These are phyloP conservation scores for Boehmeria nivea DNA, from an alignment of 306 rosid genomes.

Conservation along the genomic window DNA sequence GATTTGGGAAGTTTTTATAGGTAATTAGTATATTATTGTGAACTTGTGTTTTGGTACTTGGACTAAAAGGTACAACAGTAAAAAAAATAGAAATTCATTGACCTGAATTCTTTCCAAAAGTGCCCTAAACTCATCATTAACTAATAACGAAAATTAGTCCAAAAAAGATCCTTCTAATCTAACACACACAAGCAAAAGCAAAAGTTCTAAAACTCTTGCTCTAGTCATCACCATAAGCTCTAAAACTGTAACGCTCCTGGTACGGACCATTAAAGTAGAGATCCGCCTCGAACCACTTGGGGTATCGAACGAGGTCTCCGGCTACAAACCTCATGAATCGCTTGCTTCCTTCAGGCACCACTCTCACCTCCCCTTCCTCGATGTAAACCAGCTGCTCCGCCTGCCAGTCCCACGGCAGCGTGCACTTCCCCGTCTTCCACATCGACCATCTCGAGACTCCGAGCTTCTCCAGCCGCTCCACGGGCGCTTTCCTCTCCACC, in stretches of 20 bases:
- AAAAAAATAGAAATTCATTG: too few species aligned
- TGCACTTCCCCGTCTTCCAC: constrained; percentile 84
- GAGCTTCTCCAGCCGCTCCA: constrained; percentile 53
- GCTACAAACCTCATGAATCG: constrained; percentile 71
- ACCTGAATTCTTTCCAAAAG: too few species aligned
- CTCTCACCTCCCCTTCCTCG: constrained; percentile 92
- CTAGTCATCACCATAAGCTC: constrained; percentile 74
- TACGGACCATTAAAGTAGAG: constrained; percentile 84
- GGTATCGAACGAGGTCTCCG: constrained; percentile 80
- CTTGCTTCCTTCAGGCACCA: constrained; percentile 81
- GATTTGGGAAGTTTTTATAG: too few species aligned
- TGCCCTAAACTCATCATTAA: too few species aligned
- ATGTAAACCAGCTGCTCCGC: constrained; percentile 81
- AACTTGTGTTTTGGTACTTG: too few species aligned
- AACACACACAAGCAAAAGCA: too few species aligned
- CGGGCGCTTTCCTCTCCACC: constrained; percentile 59
- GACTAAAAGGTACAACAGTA: too few species aligned
- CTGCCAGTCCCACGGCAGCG: constrained; percentile 93
- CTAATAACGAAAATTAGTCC: too few species aligned
- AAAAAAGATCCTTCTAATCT: too few species aligned
- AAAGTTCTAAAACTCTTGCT: too few species aligned
- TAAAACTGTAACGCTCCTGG: constrained; percentile 75
- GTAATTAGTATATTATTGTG: too few species aligned
- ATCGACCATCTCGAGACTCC: constrained; percentile 78
- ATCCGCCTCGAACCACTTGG: constrained; percentile 87